Evolutionary conservation across 108 stramenopile species (phyloP).

Genomic region (Stephanodiscus minutulus): DNA sequence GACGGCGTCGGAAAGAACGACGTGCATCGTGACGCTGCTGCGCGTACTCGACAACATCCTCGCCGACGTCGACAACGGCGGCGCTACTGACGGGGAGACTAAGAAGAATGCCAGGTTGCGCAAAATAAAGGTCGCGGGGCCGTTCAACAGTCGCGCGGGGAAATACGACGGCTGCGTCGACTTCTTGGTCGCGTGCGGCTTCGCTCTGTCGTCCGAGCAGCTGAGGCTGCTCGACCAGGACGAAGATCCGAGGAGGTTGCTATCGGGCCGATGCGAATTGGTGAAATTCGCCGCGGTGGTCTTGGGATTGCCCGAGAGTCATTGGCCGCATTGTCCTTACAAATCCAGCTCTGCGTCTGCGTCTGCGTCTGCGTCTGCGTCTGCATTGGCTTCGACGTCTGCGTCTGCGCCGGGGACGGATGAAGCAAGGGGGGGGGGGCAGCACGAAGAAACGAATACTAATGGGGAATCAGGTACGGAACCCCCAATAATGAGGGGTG

Average conservation of each 20-base stretch:
- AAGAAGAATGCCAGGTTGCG: conserved; percentile 38
- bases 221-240: neutral
- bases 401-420: neutral
- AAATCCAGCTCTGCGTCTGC: no score
- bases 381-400: neutral
- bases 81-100: neutral
- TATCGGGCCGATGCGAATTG: conserved; percentile 23
- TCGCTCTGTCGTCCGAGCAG: conserved; percentile 8
- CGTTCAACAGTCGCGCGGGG: conserved; percentile 43
- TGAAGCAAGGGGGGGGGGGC: no score
- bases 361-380: no score
- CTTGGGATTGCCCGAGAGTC: conserved; percentile 9
- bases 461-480: no score
- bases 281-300: conserved; percentile 24
- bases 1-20: neutral
- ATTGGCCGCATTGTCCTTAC: conserved; percentile 3
- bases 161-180: conserved; percentile 42
- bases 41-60: conserved; percentile 56
- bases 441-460: no score
- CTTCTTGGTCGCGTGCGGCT: conserved; percentile 45
- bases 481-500: no score
- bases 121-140: conserved; percentile 49
- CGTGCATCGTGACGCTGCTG: conserved; percentile 48
- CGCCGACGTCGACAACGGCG: neutral
- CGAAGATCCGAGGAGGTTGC: neutral